Base-by-base conservation (phyloP, 805 yeast genomes). In the Nematodospora valgi region DNA sequence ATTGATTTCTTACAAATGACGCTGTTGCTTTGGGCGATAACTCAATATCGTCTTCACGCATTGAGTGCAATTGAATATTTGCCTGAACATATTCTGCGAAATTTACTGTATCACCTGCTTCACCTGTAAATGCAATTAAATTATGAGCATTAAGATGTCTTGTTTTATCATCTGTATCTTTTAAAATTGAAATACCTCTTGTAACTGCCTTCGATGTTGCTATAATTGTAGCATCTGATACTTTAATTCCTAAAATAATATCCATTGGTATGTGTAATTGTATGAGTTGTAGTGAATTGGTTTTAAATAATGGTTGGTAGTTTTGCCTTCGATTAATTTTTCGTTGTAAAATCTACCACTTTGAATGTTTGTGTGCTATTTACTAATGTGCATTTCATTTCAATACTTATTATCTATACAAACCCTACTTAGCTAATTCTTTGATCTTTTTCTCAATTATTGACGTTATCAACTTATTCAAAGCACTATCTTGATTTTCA, bases 181-280 rank as follows among this genome's bases (percentile, higher is more conserved):
- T 67, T 44, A 67, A 54, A 20, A 67, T 58, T 17, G 70, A 61
- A 35, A 67, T 65, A 12, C 72, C 72, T 40, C 98, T 76, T 7
- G 95, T 86, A 39, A 82, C 86, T 4, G 97, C 96, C 58, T 83
- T 86, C 8, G 97, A 88, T n/a, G 98, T 86, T 53, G 96, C 96
- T 38, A 91, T 63, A 41, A 93, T 72, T 29, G 91, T 95, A 42
- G 80, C 74, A 52, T 87, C 94, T 51, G 78, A 68, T 22, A 88
- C 83, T 52, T 76, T 82, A 49, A 91, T 82, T 39, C 98, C 98
- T 49, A 91, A 69, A 37, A 91, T 68, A 51, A 91, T 80, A 69
- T 91, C 98, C 98, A 93, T 93, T 11, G 24, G 24, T 11, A 11
- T 11, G 11, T 22, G 24, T 22, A 11, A 11, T 12, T 22, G 11